Base-by-base conservation (phyloP, 176 grass and related monocot species). In the Dactylis glomerata region DNA sequence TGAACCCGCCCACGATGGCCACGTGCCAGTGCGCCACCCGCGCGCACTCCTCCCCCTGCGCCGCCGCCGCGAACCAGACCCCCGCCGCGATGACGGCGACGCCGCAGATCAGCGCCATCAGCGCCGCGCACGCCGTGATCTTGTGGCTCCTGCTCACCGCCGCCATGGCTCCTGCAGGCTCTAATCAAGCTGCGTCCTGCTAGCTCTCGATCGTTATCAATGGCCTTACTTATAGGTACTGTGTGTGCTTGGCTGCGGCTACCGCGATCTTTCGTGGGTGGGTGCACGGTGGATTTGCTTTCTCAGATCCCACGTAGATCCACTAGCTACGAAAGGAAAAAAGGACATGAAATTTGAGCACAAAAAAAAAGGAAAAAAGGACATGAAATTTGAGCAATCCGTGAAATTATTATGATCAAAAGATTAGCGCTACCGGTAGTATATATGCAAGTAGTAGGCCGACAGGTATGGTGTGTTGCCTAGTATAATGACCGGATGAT, bases 21-120 rank as follows among this genome's bases (percentile, higher is more conserved):
- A 98, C 82, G 9, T 89, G 95, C 95, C 92, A 95, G 0, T 88
- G 84, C 20, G 88, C 88, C 22, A 94, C 79, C 2, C 86, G 83
- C 75, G 94, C 82, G 91, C 92, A 98, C 80, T 92, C 82, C 58
- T 90, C 87, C 34, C 90, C 95, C 30, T 88, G 88, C 17, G 90
- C 83, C 2, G 89, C 83, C 2, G 89, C 91, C 0, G 95, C 92
- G 70, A 95, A 90, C 54, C 95, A 94, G 33, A 94, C 26, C 13
- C 95, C 95, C 0, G 88, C 78, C 0, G 73, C 92, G 78, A 97
- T 86, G 15, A 97, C 67, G 3, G 88, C 88, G 0, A 91, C 66
- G 0, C 92, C 90, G 90, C 95, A 94, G 78, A 97, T 86, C 4
- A 94, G 76, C 9, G 84, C 83, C 14, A 91, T n/a, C 0, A 97